These are phyloP conservation scores for Graphium sp. DNA, from an alignment of 2,329 filamentous ascomycete genomes.

Conservation along the genomic window DNA sequence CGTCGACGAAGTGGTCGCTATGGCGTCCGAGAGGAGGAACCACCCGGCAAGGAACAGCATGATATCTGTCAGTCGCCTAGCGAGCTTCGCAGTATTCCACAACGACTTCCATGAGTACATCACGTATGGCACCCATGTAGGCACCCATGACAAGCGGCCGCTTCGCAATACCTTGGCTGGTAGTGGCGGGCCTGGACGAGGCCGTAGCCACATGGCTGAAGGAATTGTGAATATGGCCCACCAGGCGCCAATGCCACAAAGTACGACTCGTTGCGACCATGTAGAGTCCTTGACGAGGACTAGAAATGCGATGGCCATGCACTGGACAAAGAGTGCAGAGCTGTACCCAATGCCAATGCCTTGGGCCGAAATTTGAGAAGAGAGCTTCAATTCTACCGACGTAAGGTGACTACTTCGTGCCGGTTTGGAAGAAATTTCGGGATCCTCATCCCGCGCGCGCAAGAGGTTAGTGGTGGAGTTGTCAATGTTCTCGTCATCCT, in stretches of 20 bases:
- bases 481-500: slow-evolving; percentile 1
- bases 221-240: slow-evolving; percentile 89
- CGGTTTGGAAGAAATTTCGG: background rate
- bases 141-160: slow-evolving; percentile 12
- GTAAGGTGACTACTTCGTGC: slow-evolving; percentile 36
- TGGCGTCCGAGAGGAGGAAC: slow-evolving; percentile 88
- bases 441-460: too few relatives aligned
- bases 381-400: slow-evolving; percentile 56
- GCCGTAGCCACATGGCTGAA: slow-evolving; percentile 70
- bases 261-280: slow-evolving; percentile 70
- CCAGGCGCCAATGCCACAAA: slow-evolving; percentile 80
- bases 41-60: slow-evolving; percentile 71
- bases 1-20: slow-evolving; percentile 87
- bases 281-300: slow-evolving; percentile 58
- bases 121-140: slow-evolving; percentile 51
- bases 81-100: slow-evolving; percentile 61
- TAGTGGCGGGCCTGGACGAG: slow-evolving; percentile 75
- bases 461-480: slow-evolving; percentile 1
- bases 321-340: slow-evolving; percentile 72
- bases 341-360: slow-evolving; percentile 91
- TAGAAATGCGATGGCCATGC: slow-evolving; percentile 62
- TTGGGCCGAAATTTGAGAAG: slow-evolving; percentile 78
- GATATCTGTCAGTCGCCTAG: slow-evolving; percentile 55
- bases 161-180: slow-evolving; percentile 14
- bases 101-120: slow-evolving; percentile 75